Conservation (phyloP, 768 basidiomycete genomes). For the Roridomyces roridus region DNA sequence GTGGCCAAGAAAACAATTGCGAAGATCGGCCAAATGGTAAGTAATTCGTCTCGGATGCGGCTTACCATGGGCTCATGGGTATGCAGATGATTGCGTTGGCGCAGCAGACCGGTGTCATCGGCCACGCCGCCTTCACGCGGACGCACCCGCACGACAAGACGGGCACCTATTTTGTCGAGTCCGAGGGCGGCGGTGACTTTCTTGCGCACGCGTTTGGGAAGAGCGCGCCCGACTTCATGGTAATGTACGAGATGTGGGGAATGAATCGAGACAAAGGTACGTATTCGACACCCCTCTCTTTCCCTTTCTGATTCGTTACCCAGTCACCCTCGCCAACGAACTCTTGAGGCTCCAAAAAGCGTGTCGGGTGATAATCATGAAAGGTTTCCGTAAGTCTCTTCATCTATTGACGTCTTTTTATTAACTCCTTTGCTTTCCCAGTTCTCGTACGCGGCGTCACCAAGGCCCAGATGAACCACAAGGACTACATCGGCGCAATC, state of each 20-base stretch:
- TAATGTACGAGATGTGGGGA: constrained; percentile 18
- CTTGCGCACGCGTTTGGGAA: neutral
- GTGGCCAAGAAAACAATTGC: neutral
- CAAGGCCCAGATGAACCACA: constrained; percentile 22
- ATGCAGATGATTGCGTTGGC: neutral
- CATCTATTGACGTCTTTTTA: neutral
- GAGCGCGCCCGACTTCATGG: neutral
- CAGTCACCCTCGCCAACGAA: neutral
- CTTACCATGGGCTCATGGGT: too few species aligned
- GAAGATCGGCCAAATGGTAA: neutral
- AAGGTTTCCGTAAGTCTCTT: constrained; percentile 15
- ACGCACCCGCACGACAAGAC: too few species aligned
- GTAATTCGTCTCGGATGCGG: too few species aligned
- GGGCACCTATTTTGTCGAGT: neutral
- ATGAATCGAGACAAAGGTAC: constrained; percentile 11
- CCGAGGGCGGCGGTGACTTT: neutral
- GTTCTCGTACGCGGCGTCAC: neutral
- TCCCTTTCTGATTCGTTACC: too few species aligned
- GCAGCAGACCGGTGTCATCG: neutral
- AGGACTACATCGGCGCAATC: constrained; percentile 18
- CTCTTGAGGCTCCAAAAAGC: neutral
- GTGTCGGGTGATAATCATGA: constrained; percentile 3
- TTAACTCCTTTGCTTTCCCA: neutral
- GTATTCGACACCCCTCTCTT: neutral
- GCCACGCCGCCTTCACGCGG: too few species aligned